phyloP scores from a whole-genome alignment of 2,329 filamentous ascomycete species.

The Blumeria hordei region DNA sequence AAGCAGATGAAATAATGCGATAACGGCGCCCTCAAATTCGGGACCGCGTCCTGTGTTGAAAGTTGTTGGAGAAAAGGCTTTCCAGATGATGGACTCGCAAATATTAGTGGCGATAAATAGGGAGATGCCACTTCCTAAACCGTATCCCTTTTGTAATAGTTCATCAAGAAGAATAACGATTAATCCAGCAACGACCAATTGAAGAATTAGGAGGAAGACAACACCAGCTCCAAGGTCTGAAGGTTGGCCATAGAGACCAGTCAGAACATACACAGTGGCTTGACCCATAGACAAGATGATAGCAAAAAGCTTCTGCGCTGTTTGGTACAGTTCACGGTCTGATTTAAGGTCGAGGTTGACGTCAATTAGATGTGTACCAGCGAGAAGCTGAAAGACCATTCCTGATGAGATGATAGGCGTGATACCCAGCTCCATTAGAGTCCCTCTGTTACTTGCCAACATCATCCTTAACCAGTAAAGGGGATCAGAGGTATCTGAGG shows the following conservation, averaged over 20 bases:
- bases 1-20: conserved; percentile 90
- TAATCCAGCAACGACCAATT: conserved; percentile 90
- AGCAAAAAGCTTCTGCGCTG: conserved; percentile 93
- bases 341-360: conserved; percentile 99
- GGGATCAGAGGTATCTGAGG: conserved; percentile 92
- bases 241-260: conserved; percentile 88
- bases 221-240: conserved; percentile 93
- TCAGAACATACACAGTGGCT: conserved; percentile 94
- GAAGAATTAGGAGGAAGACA: conserved; percentile 92
- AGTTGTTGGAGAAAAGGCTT: conserved; percentile 96
- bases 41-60: conserved; percentile 98
- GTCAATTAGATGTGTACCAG: conserved; percentile 97
- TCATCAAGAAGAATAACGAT: conserved; percentile 98
- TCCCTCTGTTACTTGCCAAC: conserved; percentile 95
- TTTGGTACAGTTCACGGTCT: conserved; percentile 98
- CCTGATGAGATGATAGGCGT: conserved; percentile 98
- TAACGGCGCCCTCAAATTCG: conserved; percentile 96
- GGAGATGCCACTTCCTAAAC: conserved; percentile 92
- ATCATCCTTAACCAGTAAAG: conserved; percentile 99
- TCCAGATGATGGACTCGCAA: conserved; percentile 99
- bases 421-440: conserved; percentile 87
- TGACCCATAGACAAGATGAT: conserved; percentile 96
- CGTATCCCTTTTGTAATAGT: conserved; percentile 97
- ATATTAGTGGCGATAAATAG: conserved; percentile 99
- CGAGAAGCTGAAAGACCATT: conserved; percentile 99